These are phyloP conservation scores for Begonia masoniana DNA, from an alignment of 306 rosid species.

Conservation along the genomic window DNA sequence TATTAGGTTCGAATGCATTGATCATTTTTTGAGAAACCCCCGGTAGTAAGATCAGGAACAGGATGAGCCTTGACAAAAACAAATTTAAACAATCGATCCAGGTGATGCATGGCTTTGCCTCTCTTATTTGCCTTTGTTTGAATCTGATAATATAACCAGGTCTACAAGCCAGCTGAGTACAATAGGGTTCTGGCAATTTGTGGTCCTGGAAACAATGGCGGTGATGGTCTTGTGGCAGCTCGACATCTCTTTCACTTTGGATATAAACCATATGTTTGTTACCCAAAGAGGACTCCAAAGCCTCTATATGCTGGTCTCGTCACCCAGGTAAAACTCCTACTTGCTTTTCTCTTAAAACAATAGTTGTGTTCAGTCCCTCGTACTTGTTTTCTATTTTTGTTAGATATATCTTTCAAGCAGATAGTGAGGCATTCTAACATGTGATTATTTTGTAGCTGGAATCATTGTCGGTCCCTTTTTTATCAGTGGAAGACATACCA, in stretches of 20 bases:
- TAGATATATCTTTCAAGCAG: no score
- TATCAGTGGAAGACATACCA: slow-evolving; percentile 67
- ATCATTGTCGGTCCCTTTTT: slow-evolving; percentile 71
- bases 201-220: slow-evolving; percentile 99
- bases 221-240: slow-evolving; percentile 94
- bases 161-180: slow-evolving; percentile 53
- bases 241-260: slow-evolving; percentile 90
- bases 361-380: slow-evolving; percentile 5
- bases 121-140: slow-evolving; percentile 1
- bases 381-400: slow-evolving; percentile 1
- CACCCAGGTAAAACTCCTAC: slow-evolving; percentile 45
- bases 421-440: slow-evolving; percentile 14
- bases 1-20: no score
- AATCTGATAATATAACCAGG: slow-evolving; percentile 24
- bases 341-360: slow-evolving; percentile 1
- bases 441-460: slow-evolving; percentile 52
- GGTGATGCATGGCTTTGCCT: slow-evolving; percentile 1
- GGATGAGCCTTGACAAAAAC: no score
- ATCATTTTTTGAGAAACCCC: no score
- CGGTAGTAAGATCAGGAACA: no score
- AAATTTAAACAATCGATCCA: background rate
- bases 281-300: slow-evolving; percentile 78
- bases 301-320: slow-evolving; percentile 81
- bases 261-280: slow-evolving; percentile 59
- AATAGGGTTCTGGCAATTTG: slow-evolving; percentile 63